These are phyloP conservation scores for Oryza coarctata DNA, from an alignment of 176 grass and related monocot species.

Conservation along the genomic window DNA sequence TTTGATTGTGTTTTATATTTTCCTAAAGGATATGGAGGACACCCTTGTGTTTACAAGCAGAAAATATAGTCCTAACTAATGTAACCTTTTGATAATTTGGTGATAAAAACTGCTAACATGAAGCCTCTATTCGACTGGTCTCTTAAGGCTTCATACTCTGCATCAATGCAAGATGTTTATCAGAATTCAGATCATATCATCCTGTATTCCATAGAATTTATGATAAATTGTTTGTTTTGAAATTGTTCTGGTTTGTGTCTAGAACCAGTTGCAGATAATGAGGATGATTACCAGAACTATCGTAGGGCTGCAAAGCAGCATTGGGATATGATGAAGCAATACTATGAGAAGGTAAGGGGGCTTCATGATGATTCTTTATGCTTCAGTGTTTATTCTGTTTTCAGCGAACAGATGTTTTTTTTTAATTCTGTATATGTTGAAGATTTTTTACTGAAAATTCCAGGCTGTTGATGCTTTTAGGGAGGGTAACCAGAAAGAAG, in stretches of 20 bases:
- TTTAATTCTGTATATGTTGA: slow-evolving; percentile 22
- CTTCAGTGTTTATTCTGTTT: slow-evolving; percentile 17
- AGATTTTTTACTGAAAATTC: slow-evolving; percentile 38
- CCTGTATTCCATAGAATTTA: neutral
- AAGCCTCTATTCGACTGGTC: neutral
- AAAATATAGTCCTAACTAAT: slow-evolving; percentile 23
- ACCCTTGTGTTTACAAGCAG: neutral
- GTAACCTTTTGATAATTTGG: neutral
- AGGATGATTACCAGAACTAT: slow-evolving; percentile 73
- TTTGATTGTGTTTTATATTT: neutral
- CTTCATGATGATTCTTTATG: slow-evolving; percentile 11
- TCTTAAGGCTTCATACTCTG: slow-evolving; percentile 10
- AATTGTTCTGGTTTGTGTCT: slow-evolving; percentile 28
- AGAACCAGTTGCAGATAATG: slow-evolving; percentile 45
- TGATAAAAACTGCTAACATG: slow-evolving; percentile 13
- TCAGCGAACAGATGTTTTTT: neutral
- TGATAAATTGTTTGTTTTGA: slow-evolving; percentile 27
- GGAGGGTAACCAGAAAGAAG: slow-evolving; percentile 55
- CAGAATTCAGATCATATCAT: neutral
- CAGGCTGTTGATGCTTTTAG: slow-evolving; percentile 85
- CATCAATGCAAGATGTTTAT: neutral
- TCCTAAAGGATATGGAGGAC: neutral
- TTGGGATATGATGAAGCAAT: slow-evolving; percentile 88
- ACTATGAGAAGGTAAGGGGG: slow-evolving; percentile 75
- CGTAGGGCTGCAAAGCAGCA: slow-evolving; percentile 72